Conservation (phyloP, 129 eudicot species). For the Erigeron canadensis region DNA sequence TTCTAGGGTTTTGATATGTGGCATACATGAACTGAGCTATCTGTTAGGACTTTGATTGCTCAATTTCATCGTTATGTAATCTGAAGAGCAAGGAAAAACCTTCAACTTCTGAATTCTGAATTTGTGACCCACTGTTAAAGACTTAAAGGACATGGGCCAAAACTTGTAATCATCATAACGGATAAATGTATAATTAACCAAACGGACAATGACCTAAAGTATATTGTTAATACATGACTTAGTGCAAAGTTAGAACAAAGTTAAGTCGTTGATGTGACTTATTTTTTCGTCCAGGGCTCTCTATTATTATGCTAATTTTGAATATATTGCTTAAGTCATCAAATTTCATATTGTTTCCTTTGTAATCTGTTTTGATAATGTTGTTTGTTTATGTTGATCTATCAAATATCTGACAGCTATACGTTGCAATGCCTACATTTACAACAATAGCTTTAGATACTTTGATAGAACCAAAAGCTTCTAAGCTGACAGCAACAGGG, state of each 20-base stretch:
- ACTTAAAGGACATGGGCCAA: no score
- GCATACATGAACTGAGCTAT: conserved; percentile 3
- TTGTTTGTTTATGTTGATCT: conserved; percentile 18
- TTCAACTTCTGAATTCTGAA: background rate
- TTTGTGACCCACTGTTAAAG: no score
- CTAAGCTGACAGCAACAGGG: conserved; percentile 38
- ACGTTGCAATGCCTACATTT: conserved; percentile 61
- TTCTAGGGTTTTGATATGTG: conserved; percentile 22
- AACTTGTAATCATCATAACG: no score
- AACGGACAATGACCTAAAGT: no score
- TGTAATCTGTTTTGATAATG: background rate
- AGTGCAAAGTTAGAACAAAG: no score
- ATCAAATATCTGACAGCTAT: background rate
- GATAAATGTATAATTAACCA: no score
- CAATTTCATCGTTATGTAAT: background rate
- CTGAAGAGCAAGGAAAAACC: background rate
- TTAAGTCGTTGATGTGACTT: no score
- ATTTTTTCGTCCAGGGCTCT: no score
- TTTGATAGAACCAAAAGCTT: conserved; percentile 57
- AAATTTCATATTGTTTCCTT: background rate
- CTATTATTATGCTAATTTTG: background rate
- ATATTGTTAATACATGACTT: no score
- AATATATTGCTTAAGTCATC: background rate
- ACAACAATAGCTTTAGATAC: conserved; percentile 76
- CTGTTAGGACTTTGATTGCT: conserved; percentile 5